Percentiles rank a stretch among this genome's conserved stretches.
phyloP scores from a whole-genome alignment of 225 moss, liverwort and hornwort species.

The Anthoceros angustus region DNA sequence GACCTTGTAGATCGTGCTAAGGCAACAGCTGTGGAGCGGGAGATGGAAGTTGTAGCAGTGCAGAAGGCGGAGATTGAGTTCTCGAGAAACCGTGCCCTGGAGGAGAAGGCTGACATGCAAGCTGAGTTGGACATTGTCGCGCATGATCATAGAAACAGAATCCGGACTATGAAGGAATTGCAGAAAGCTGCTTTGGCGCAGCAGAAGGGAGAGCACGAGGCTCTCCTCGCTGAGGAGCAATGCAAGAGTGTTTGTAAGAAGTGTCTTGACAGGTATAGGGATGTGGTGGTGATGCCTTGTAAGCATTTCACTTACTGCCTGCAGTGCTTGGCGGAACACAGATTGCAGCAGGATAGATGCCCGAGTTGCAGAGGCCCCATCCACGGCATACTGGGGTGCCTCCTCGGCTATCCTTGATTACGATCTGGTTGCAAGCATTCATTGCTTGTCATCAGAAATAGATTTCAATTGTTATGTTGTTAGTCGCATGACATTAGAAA shows the following conservation, averaged over 20 bases:
- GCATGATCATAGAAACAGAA: not conserved
- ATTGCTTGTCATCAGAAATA: no score
- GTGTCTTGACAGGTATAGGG: not conserved
- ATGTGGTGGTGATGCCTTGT: not conserved
- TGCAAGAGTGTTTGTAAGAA: not conserved
- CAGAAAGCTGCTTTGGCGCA: not conserved
- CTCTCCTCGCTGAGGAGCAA: not conserved
- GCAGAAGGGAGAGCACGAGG: not conserved
- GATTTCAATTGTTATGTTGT: no score
- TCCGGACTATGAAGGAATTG: not conserved
- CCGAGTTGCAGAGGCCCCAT: not conserved
- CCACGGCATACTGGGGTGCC: not conserved
- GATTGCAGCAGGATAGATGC: not conserved
- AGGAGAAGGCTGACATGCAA: not conserved
- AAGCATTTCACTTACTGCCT: not conserved
- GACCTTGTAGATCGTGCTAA: not conserved
- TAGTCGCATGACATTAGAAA: no score
- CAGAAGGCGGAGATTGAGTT: not conserved
- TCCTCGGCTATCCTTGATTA: not conserved
- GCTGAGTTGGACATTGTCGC: not conserved
- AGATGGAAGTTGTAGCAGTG: not conserved
- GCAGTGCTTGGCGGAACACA: not conserved
- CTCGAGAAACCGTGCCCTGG: not conserved
- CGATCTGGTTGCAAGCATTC: no score
- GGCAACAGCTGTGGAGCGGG: not conserved